phyloP scores from a whole-genome alignment of 768 basidiomycete genomes.

The Suillus subalutaceus region DNA sequence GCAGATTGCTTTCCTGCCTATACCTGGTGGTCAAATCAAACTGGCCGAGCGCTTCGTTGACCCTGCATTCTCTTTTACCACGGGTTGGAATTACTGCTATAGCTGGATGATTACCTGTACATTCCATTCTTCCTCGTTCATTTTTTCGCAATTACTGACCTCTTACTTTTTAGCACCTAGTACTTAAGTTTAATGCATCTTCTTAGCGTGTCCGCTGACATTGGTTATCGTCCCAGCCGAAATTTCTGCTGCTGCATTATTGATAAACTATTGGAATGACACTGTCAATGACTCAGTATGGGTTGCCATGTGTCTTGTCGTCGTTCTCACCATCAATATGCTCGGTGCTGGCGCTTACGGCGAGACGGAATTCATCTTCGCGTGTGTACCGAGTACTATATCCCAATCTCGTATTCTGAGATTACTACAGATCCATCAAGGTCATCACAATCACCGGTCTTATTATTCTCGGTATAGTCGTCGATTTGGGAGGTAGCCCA shows the following conservation, averaged over 20 bases:
- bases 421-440: conserved; percentile 66
- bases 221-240: conserved; percentile 25
- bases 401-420: conserved; percentile 1
- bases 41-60: conserved; percentile 83
- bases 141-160: conserved; percentile 26
- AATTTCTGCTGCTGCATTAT: conserved; percentile 56
- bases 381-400: conserved; percentile 38
- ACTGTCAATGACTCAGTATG: conserved; percentile 71
- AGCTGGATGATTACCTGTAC: conserved; percentile 32
- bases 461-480: conserved; percentile 68
- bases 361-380: conserved; percentile 86
- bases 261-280: conserved; percentile 74
- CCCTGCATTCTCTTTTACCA: conserved; percentile 62
- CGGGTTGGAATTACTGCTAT: conserved; percentile 61
- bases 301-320: conserved; percentile 76
- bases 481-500: conserved; percentile 90
- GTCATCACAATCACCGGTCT: conserved; percentile 81
- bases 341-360: conserved; percentile 79
- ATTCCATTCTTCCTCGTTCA: neutral
- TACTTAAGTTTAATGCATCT: neutral
- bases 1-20: conserved; percentile 70
- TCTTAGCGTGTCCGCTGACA: conserved; percentile 7
- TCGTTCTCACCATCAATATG: conserved; percentile 78
- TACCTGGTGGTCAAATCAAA: conserved; percentile 80
- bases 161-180: conserved; percentile 13